These are phyloP conservation scores for Acer campestre DNA, from an alignment of 345 rosid genomes.

Conservation along the genomic window DNA sequence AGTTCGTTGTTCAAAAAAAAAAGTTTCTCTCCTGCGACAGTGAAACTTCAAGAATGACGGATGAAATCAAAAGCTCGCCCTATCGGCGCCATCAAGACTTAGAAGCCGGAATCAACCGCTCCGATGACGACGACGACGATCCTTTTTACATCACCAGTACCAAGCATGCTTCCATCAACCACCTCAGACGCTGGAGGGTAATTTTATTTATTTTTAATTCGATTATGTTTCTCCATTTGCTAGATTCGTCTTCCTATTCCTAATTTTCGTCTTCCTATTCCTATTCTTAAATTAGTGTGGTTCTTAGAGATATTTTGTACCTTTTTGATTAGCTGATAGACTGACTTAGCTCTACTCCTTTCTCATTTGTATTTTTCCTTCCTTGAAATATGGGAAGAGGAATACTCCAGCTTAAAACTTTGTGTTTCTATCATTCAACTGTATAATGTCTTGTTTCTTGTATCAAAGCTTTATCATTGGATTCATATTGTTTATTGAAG, in stretches of 20 bases:
- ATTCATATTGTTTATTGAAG: background rate
- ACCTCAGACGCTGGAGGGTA: conserved; percentile 92
- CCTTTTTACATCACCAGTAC: conserved; percentile 72
- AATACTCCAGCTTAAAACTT: no score
- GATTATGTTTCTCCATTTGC: background rate
- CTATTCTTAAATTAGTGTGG: no score
- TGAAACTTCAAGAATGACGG: conserved; percentile 7
- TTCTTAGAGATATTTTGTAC: no score
- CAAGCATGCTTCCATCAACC: conserved; percentile 65
- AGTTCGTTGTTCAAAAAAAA: no score
- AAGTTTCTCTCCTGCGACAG: conserved; percentile 46
- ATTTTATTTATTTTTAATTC: background rate
- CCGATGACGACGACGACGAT: conserved; percentile 24
- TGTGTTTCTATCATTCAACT: no score
- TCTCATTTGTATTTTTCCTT: no score
- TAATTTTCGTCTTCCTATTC: background rate
- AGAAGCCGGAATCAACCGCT: conserved; percentile 51
- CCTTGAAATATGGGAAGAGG: no score
- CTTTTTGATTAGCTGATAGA: no score
- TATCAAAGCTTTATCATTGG: background rate
- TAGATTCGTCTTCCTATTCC: background rate
- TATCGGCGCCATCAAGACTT: conserved; percentile 38
- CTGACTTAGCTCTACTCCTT: no score
- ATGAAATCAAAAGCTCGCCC: conserved; percentile 42
- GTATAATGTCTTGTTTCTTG: background rate